Percentiles rank a stretch among this genome's conserved stretches.
These are phyloP conservation scores for Tephrocybe sp. DNA, from an alignment of 768 basidiomycete species.

Conservation along the genomic window DNA sequence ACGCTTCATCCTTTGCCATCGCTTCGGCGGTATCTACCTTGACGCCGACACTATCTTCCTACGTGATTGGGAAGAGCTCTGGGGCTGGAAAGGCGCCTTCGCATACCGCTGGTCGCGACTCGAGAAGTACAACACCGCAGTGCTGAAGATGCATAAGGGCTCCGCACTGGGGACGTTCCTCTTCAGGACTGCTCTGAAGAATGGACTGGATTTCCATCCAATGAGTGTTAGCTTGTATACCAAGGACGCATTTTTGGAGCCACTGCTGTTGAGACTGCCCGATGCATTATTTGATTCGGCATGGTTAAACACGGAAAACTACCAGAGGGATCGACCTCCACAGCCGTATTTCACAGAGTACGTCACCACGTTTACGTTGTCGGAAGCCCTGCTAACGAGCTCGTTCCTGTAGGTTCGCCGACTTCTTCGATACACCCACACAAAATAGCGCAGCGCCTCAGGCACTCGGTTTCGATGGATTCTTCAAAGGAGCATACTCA, in stretches of 20 bases:
- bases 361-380: slow-evolving; percentile 19
- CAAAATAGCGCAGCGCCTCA: slow-evolving; percentile 76
- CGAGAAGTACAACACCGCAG: slow-evolving; percentile 92
- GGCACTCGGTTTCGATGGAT: slow-evolving; percentile 84
- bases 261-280: slow-evolving; percentile 75
- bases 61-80: slow-evolving; percentile 95
- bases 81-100: slow-evolving; percentile 94
- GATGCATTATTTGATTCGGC: slow-evolving; percentile 94
- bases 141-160: slow-evolving; percentile 84
- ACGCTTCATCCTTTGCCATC: slow-evolving; percentile 91
- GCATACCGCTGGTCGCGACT: slow-evolving; percentile 94
- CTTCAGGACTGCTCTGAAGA: slow-evolving; percentile 89
- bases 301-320: slow-evolving; percentile 91
- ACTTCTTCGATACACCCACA: slow-evolving; percentile 78
- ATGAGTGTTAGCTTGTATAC: slow-evolving; percentile 88
- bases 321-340: slow-evolving; percentile 86
- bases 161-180: slow-evolving; percentile 88
- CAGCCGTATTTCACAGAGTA: slow-evolving; percentile 90
- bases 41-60: slow-evolving; percentile 93
- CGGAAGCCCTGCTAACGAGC: slow-evolving; percentile 2
- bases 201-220: slow-evolving; percentile 92
- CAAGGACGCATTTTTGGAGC: slow-evolving; percentile 78
- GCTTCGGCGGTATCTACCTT: slow-evolving; percentile 92
- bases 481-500: slow-evolving; percentile 90
- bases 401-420: slow-evolving; percentile 56